Conservation (phyloP, 2,329 filamentous ascomycete species). For the Botrytis aclada region DNA sequence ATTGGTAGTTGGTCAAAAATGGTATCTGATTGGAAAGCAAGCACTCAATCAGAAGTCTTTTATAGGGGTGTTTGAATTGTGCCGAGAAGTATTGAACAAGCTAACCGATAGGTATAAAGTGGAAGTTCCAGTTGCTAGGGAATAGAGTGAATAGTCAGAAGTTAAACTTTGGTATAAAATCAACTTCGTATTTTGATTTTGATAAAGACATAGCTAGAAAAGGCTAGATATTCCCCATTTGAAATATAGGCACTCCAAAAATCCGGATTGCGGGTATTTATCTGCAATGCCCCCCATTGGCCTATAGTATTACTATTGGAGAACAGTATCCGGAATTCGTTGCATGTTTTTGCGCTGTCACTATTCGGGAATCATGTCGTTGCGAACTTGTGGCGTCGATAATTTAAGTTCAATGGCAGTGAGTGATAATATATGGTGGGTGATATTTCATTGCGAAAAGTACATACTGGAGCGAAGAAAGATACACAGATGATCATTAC, state of each 20-base stretch:
- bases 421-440: not conserved
- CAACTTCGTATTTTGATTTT: not conserved
- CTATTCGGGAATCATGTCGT: not conserved
- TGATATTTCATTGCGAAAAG: not conserved
- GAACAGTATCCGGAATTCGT: not conserved
- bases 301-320: not conserved
- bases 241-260: not conserved
- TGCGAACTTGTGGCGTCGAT: not conserved
- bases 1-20: rapidly evolving
- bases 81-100: not conserved
- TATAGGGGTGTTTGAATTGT: not conserved
- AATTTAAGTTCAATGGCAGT: not conserved
- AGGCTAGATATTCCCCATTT: not conserved
- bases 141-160: not conserved
- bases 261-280: not conserved
- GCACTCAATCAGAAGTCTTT: not conserved
- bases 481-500: not conserved
- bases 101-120: not conserved
- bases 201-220: rapidly evolving
- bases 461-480: not conserved
- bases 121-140: not conserved
- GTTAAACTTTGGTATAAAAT: not conserved
- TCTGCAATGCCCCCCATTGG: not conserved
- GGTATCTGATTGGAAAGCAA: not conserved
- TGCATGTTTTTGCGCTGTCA: not conserved